A percentile compares a stretch with the other conserved stretches of the same genome.
Evolutionary conservation across 1,284 basidiomycete species (phyloP).

Genomic region (Afroboletus lepidellus): DNA sequence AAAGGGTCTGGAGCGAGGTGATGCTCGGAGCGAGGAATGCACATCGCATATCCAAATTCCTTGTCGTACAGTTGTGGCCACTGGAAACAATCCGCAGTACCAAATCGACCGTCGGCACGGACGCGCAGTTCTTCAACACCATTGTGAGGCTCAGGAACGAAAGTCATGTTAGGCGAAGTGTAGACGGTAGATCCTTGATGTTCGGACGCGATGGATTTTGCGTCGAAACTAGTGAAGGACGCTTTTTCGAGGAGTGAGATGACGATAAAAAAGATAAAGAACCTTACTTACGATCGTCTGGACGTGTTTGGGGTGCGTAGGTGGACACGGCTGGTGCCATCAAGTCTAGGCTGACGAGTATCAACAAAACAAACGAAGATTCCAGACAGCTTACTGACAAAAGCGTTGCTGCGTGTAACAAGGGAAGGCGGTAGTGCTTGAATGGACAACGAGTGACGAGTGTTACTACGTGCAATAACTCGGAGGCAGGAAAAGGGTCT

Average conservation of each 20-base stretch:
- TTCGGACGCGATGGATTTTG: not conserved
- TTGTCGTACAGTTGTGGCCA: conserved; percentile 13
- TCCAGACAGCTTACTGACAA: too few species aligned
- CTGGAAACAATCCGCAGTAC: conserved; percentile 9
- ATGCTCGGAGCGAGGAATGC: not conserved
- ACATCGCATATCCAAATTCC: not conserved
- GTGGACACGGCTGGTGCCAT: not conserved
- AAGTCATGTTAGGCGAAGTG: conserved; percentile 9
- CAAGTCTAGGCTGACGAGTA: not conserved
- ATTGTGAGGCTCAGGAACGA: conserved; percentile 3
- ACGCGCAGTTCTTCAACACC: not conserved
- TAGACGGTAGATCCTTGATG: not conserved
- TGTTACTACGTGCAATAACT: too few species aligned
- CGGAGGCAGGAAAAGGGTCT: not conserved
- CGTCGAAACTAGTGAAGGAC: not conserved
- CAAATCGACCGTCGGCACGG: conserved; percentile 3
- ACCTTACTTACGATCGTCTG: not conserved
- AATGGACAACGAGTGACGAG: too few species aligned
- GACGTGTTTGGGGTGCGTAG: not conserved
- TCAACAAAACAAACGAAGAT: too few species aligned
- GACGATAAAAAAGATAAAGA: not conserved
- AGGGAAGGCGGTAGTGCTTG: too few species aligned
- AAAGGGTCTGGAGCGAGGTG: conserved; percentile 3
- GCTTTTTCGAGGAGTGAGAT: not conserved
- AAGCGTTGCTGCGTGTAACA: too few species aligned